Base-by-base conservation (phyloP, 2,329 filamentous ascomycete species). In the Arthrobotrys sphaeroides region DNA sequence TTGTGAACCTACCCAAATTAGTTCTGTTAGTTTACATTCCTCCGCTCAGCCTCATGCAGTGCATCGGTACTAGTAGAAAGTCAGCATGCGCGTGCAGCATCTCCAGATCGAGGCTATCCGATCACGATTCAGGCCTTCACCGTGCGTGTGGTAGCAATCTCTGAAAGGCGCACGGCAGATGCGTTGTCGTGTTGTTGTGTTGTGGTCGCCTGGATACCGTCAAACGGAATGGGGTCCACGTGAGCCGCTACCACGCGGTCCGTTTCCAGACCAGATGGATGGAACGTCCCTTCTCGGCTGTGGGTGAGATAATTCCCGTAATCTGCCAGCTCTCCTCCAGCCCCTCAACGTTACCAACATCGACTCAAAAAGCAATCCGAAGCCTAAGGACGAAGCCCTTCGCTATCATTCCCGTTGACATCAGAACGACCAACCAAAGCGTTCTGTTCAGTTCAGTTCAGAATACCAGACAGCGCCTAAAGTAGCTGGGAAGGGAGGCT, bases 261-360 rank as follows among this genome's bases (percentile, higher is more conserved):
- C 43, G 36, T 49, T 61, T 70, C 55, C 51, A 36, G 33, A 36
- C 20, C 51, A 12, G 62, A 74, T 67, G 70, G 70, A 59, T 74
- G 61, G 70, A 74, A 67, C 64, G 51, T 74, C 70, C 70, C 55
- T 66, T 67, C 64, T 74, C 70, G 70, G 70, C 62, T 73, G 69
- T 45, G 51, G 45, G 70, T 67, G 70, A 74, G 70, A 68, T 74
- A 61, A 55, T 74, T 68, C 62, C 68, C 64, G 70, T 68, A 61
- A 49, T 36, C 55, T 67, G 43, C 62, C 70, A 74, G 61, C 55
- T 68, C 53, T 62, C 33, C 36, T 55, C 66, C 70, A 62, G 61
- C 61, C 70, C 64, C 70, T 74, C 62, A 31, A 49, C n/a, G n/a
- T n/a, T n/a, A 53, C 18, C 61, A 47, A 24, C 45, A 62, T 42